Evolutionary conservation across 768 basidiomycete genomes (phyloP).

Genomic region (Russula sp.): DNA sequence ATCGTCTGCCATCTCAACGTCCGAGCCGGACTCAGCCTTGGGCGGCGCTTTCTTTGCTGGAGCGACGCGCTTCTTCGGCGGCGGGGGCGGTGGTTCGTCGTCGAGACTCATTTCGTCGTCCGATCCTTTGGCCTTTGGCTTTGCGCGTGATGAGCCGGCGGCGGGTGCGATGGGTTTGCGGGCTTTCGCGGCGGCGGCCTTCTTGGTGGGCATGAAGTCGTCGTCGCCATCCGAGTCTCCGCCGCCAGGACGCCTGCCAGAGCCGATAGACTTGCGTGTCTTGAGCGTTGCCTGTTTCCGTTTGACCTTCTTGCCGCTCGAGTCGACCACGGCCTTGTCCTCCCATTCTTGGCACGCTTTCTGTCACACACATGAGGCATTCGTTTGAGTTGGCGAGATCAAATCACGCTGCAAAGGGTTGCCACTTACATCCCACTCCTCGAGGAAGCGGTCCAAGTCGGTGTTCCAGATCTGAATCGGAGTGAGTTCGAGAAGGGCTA

Average conservation of each 20-base stretch:
- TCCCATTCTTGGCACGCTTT: slow-evolving; percentile 40
- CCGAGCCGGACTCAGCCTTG: slow-evolving; percentile 31
- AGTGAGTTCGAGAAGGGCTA: slow-evolving; percentile 66
- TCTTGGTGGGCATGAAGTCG: slow-evolving; percentile 47
- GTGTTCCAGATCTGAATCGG: slow-evolving; percentile 85
- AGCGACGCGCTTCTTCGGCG: slow-evolving; percentile 25
- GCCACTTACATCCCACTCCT: slow-evolving; percentile 73
- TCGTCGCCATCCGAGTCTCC: slow-evolving; percentile 43
- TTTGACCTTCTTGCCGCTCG: slow-evolving; percentile 48
- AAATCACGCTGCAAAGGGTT: not conserved
- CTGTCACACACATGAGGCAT: slow-evolving; percentile 26
- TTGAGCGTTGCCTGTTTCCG: slow-evolving; percentile 52
- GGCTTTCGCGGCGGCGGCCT: slow-evolving; percentile 37
- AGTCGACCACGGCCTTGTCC: slow-evolving; percentile 41
- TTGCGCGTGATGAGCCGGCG: slow-evolving; percentile 27
- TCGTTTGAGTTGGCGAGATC: not conserved
- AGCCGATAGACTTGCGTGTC: slow-evolving; percentile 44
- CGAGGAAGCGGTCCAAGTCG: slow-evolving; percentile 80
- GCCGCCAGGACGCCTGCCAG: slow-evolving; percentile 34
- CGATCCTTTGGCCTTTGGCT: slow-evolving; percentile 34
- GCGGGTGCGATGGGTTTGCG: slow-evolving; percentile 29
- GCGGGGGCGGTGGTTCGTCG: slow-evolving; percentile 17
- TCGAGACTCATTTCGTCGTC: slow-evolving; percentile 21
- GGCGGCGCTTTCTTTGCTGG: slow-evolving; percentile 26
- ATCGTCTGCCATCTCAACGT: slow-evolving; percentile 29